These are phyloP conservation scores for Penicillium aurantiogriseum DNA, from an alignment of 2,329 filamentous ascomycete genomes.

Conservation along the genomic window DNA sequence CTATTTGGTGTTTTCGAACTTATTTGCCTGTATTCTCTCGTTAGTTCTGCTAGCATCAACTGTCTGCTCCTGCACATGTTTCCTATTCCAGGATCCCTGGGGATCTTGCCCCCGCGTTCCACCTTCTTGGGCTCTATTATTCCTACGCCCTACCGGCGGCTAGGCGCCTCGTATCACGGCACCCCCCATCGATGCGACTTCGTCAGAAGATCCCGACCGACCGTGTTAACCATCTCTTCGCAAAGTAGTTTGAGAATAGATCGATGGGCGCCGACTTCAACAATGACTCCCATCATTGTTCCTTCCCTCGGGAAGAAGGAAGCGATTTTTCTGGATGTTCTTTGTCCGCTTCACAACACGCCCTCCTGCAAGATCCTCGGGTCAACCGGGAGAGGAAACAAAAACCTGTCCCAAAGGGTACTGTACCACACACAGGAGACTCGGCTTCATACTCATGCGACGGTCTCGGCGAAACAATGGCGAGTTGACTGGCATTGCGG, in stretches of 20 bases:
- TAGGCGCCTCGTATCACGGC: constrained; percentile 53
- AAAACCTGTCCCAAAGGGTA: constrained; percentile 92
- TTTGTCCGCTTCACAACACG: constrained; percentile 77
- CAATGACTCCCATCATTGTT: constrained; percentile 27
- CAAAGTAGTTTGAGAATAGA: constrained; percentile 52
- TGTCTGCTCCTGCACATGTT: constrained; percentile 49
- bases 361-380: constrained; percentile 55
- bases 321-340: constrained; percentile 93
- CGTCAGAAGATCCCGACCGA: constrained; percentile 55
- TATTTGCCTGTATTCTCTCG: constrained; percentile 15
- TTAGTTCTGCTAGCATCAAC: constrained; percentile 14
- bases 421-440: constrained; percentile 76
- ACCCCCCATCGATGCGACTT: constrained; percentile 54
- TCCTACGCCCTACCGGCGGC: constrained; percentile 21
- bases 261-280: constrained; percentile 57
- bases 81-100: constrained; percentile 45
- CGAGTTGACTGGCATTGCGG: constrained; percentile 27
- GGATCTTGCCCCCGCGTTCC: constrained; percentile 40
- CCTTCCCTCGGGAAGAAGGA: constrained; percentile 46
- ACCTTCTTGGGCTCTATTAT: constrained; percentile 30
- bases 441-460: constrained; percentile 16
- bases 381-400: constrained; percentile 69
- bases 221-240: constrained; percentile 65
- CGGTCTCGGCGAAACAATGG: constrained; percentile 13
- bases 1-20: constrained; percentile 20